Conservation (phyloP, 2,329 filamentous ascomycete genomes). For the Fusarium miscanthi region DNA sequence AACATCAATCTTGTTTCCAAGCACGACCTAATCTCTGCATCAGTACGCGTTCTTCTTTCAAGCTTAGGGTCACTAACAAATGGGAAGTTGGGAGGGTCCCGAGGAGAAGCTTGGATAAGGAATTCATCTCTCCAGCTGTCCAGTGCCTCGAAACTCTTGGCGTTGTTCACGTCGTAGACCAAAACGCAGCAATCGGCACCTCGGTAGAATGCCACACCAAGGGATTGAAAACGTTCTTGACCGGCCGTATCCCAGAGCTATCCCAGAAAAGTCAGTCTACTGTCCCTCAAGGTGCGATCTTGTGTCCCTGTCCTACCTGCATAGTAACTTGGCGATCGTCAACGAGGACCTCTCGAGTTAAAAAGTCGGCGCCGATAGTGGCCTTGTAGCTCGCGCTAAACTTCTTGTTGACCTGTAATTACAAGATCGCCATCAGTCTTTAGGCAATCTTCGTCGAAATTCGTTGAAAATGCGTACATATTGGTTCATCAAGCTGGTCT, state of each 20-base stretch:
- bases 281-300: background rate
- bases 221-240: slow-evolving; percentile 96
- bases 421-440: slow-evolving; percentile 21
- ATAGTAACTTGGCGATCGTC: slow-evolving; percentile 98
- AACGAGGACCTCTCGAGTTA: slow-evolving; percentile 97
- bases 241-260: slow-evolving; percentile 98
- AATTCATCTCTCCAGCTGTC: slow-evolving; percentile 99
- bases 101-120: slow-evolving; percentile 93
- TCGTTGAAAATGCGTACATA: slow-evolving; percentile 75
- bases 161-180: slow-evolving; percentile 98
- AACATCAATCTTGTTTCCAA: slow-evolving; percentile 99
- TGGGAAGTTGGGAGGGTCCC: slow-evolving; percentile 96
- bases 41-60: slow-evolving; percentile 15
- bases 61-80: slow-evolving; percentile 74
- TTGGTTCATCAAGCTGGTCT: slow-evolving; percentile 99
- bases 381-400: slow-evolving; percentile 99
- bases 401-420: slow-evolving; percentile 94
- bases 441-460: background rate
- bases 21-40: slow-evolving; percentile 74
- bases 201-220: slow-evolving; percentile 97
- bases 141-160: slow-evolving; percentile 97
- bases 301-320: slow-evolving; percentile 72
- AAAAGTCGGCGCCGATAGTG: slow-evolving; percentile 97
- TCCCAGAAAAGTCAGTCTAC: slow-evolving; percentile 2
- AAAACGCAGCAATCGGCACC: slow-evolving; percentile 98